phyloP scores from a whole-genome alignment of 139 green algal genomes.

The Desmodesmus armatus region DNA sequence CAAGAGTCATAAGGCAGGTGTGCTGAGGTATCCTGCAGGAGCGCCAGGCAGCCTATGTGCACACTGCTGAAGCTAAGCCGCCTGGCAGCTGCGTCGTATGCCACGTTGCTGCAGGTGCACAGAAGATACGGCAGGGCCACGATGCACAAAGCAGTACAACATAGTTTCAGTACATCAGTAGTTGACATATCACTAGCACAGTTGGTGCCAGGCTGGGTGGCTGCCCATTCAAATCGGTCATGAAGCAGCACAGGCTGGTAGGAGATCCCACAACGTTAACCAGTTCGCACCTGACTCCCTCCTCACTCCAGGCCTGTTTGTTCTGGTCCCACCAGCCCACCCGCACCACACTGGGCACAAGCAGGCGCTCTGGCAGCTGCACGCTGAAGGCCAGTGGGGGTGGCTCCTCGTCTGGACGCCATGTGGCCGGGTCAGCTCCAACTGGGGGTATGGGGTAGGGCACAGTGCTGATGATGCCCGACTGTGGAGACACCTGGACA shows the following conservation, averaged over 20 bases:
- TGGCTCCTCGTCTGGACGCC: slow-evolving; percentile 65
- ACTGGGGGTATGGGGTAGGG: slow-evolving; percentile 82
- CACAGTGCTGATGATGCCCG: slow-evolving; percentile 56
- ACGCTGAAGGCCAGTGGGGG: slow-evolving; percentile 70
- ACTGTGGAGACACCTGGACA: slow-evolving; percentile 57
- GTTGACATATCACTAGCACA: too few species aligned
- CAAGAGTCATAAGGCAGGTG: slow-evolving; percentile 73
- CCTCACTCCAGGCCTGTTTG: slow-evolving; percentile 59
- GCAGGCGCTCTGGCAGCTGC: slow-evolving; percentile 50
- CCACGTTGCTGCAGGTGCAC: slow-evolving; percentile 45
- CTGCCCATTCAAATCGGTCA: too few species aligned
- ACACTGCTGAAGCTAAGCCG: slow-evolving; percentile 71
- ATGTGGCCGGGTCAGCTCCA: slow-evolving; percentile 72
- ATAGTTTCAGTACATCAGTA: too few species aligned
- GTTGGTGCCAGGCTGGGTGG: too few species aligned
- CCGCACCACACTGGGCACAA: slow-evolving; percentile 40
- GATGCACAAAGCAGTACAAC: too few species aligned
- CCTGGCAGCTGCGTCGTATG: slow-evolving; percentile 49
- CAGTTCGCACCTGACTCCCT: slow-evolving; percentile 60
- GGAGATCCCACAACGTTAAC: neutral
- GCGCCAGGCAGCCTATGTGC: slow-evolving; percentile 69
- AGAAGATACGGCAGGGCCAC: too few species aligned
- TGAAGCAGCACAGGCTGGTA: neutral
- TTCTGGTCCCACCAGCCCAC: slow-evolving; percentile 75
- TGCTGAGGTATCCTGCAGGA: slow-evolving; percentile 64